A percentile compares a stretch with the other conserved stretches of the same genome.
Conservation (phyloP, 495 filamentous ascomycete genomes). For the Podospora comata region DNA sequence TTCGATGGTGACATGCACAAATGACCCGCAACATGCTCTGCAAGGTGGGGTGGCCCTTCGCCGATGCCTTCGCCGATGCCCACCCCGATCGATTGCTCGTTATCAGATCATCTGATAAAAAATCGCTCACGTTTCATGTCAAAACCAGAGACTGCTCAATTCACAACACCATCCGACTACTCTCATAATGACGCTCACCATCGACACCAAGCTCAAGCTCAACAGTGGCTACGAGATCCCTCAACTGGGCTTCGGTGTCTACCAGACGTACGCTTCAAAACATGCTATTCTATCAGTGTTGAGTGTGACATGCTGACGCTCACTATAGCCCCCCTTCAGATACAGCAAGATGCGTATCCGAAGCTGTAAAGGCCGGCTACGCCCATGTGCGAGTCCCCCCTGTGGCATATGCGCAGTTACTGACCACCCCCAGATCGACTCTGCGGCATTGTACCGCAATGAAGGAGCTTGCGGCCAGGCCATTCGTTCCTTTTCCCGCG, state of each 20-base stretch:
- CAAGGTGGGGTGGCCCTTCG: neutral
- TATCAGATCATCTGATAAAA: neutral
- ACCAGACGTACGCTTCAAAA: slow-evolving; percentile 57
- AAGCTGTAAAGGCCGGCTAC: slow-evolving; percentile 69
- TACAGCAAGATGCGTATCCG: slow-evolving; percentile 50
- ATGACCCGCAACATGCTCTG: neutral
- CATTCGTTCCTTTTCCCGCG: slow-evolving; percentile 50
- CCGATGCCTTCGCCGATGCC: neutral
- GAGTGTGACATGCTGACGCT: neutral
- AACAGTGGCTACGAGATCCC: slow-evolving; percentile 78
- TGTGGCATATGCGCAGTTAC: neutral
- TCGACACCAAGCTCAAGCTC: slow-evolving; percentile 65
- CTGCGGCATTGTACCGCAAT: slow-evolving; percentile 67
- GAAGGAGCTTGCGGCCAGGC: slow-evolving; percentile 63
- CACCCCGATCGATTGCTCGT: neutral
- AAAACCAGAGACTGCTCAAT: neutral
- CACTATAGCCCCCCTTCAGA: slow-evolving; percentile 32
- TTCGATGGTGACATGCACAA: neutral
- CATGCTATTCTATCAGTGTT: neutral
- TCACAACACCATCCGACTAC: neutral
- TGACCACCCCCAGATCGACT: slow-evolving; percentile 56
- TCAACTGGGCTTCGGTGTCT: slow-evolving; percentile 69
- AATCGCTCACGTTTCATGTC: neutral
- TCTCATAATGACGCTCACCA: slow-evolving; percentile 54
- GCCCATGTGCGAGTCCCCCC: slow-evolving; percentile 54